These are phyloP conservation scores for Pleurotus djamor DNA, from an alignment of 768 basidiomycete genomes.

Conservation along the genomic window DNA sequence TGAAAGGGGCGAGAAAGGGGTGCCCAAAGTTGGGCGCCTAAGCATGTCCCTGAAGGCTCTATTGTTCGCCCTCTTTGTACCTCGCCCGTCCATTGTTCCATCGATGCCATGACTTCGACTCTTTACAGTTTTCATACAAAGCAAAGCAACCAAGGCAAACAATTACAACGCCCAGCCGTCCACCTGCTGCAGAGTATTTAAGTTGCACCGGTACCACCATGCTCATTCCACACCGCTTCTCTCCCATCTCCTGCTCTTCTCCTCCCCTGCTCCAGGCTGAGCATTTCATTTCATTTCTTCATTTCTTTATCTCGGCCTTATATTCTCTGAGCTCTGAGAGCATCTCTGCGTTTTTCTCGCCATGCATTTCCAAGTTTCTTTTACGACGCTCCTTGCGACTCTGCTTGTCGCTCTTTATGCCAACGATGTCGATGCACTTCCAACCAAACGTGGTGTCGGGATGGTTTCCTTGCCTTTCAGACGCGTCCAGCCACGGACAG, in stretches of 20 bases:
- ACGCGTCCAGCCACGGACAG: constrained; percentile 8
- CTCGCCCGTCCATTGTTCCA: not conserved
- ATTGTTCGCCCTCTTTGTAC: not conserved
- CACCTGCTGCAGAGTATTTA: not conserved
- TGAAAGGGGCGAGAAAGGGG: no score
- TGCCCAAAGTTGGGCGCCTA: no score
- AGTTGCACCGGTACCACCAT: not conserved
- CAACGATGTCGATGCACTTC: constrained; percentile 24
- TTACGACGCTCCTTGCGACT: constrained; percentile 35
- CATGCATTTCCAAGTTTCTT: constrained; percentile 40
- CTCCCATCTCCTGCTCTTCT: not conserved
- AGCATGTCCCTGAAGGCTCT: not conserved
- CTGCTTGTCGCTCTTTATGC: constrained; percentile 21
- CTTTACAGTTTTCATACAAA: not conserved
- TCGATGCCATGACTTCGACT: not conserved
- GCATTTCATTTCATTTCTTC: not conserved
- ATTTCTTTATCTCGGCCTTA: not conserved
- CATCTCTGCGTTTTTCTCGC: not conserved
- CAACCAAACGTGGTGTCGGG: constrained; percentile 14
- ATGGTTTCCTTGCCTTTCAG: constrained; percentile 13
- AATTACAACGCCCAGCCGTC: constrained; percentile 2
- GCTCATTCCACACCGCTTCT: constrained; percentile 1
- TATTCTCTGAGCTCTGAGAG: not conserved
- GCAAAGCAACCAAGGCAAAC: not conserved
- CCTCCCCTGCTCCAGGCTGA: constrained; percentile 6